phyloP scores from a whole-genome alignment of 2,329 filamentous ascomycete species.

The Trichoderma asperellum region DNA sequence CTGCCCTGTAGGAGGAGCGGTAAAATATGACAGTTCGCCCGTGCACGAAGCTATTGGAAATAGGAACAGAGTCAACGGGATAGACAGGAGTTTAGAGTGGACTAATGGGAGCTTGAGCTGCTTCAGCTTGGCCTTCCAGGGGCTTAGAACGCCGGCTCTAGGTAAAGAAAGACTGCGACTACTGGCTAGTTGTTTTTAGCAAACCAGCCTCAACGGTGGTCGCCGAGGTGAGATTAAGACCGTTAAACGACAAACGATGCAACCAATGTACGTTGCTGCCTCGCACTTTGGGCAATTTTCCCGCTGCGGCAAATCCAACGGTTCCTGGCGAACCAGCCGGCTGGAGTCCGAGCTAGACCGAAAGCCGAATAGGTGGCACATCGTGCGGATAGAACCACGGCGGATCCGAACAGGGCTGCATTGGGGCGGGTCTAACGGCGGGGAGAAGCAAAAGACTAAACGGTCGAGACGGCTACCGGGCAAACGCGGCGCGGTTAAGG shows the following conservation, averaged over 20 bases:
- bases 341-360: slow-evolving; percentile 3
- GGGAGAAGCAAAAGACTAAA: background rate
- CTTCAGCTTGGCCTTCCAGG: background rate
- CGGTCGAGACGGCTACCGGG: background rate
- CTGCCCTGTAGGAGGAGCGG: background rate
- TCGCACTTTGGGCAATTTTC: background rate
- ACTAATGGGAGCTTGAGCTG: background rate
- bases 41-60: background rate
- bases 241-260: background rate
- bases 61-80: background rate
- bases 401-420: background rate
- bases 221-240: background rate
- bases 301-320: background rate
- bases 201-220: slow-evolving; percentile 7
- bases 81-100: background rate
- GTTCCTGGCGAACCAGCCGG: slow-evolving; percentile 6
- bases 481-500: slow-evolving; percentile 9
- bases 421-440: background rate
- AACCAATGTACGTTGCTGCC: background rate
- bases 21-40: background rate
- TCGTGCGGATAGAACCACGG: background rate
- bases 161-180: background rate
- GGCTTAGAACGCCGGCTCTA: background rate
- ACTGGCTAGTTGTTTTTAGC: background rate
- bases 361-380: slow-evolving; percentile 11